Conservation (phyloP, 495 filamentous ascomycete species). For the Xylaria nigripes region DNA sequence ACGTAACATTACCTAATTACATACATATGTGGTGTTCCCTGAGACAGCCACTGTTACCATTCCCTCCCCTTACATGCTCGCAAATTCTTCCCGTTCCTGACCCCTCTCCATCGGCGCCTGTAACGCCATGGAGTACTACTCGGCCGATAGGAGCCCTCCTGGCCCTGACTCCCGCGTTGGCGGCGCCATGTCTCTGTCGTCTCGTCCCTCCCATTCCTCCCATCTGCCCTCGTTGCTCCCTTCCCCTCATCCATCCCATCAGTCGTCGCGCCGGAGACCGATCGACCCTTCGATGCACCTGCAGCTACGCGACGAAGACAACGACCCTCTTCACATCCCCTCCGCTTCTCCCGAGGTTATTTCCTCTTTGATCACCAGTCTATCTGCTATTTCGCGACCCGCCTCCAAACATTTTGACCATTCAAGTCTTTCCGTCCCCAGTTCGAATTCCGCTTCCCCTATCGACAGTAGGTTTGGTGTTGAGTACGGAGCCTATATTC, state of each 20-base stretch:
- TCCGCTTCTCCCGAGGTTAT: slow-evolving; percentile 89
- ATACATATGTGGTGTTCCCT: neutral
- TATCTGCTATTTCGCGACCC: slow-evolving; percentile 76
- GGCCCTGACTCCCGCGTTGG: neutral
- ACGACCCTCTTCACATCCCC: slow-evolving; percentile 32
- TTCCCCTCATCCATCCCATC: slow-evolving; percentile 28
- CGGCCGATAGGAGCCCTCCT: slow-evolving; percentile 15
- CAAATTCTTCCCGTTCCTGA: neutral
- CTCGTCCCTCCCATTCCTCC: slow-evolving; percentile 4
- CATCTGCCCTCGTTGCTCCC: slow-evolving; percentile 11
- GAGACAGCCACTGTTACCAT: neutral
- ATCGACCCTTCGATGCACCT: slow-evolving; percentile 31
- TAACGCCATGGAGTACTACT: neutral
- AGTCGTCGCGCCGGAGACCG: slow-evolving; percentile 31
- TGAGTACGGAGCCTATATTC: slow-evolving; percentile 55
- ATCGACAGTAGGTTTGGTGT: slow-evolving; percentile 57
- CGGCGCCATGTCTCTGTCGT: neutral
- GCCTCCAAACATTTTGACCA: slow-evolving; percentile 66
- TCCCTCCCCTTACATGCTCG: neutral
- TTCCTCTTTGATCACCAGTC: slow-evolving; percentile 82
- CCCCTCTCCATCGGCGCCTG: neutral
- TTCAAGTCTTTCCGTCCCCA: slow-evolving; percentile 41
- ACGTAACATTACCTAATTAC: neutral
- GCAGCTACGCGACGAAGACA: slow-evolving; percentile 18
- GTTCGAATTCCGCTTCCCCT: slow-evolving; percentile 25